These are phyloP conservation scores for Fusarium fujikuroi DNA, from an alignment of 2,329 filamentous ascomycete genomes.

Conservation along the genomic window DNA sequence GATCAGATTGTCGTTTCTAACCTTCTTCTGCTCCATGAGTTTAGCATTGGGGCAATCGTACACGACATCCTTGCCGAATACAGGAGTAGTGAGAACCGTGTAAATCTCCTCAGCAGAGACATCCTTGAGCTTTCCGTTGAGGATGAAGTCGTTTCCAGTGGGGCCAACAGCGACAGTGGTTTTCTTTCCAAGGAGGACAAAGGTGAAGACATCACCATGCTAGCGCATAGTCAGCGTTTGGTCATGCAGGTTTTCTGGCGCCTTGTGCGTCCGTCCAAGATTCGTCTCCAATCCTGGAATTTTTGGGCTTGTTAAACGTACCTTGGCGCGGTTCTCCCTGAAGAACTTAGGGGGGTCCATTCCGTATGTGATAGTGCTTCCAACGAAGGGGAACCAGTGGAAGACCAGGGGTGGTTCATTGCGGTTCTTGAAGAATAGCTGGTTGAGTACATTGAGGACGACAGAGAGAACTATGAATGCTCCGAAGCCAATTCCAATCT, in stretches of 20 bases:
- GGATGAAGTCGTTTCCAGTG: slow-evolving; percentile 88
- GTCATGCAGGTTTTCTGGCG: not conserved
- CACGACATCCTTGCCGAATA: slow-evolving; percentile 86
- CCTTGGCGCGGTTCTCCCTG: slow-evolving; percentile 78
- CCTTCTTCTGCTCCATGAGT: slow-evolving; percentile 97
- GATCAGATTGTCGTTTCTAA: slow-evolving; percentile 50
- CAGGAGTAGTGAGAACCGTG: slow-evolving; percentile 75
- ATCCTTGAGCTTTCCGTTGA: slow-evolving; percentile 91
- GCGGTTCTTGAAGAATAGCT: slow-evolving; percentile 83
- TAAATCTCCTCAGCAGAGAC: slow-evolving; percentile 93
- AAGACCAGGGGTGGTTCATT: slow-evolving; percentile 85
- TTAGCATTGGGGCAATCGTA: slow-evolving; percentile 93
- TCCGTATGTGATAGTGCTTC: slow-evolving; percentile 92
- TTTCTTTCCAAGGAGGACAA: slow-evolving; percentile 87
- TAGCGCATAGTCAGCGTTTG: slow-evolving; percentile 48
- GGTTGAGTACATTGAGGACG: slow-evolving; percentile 80
- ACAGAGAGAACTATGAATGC: slow-evolving; percentile 66
- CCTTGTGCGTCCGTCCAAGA: not conserved
- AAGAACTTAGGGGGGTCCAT: slow-evolving; percentile 95
- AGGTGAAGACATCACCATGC: slow-evolving; percentile 92
- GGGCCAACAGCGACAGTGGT: slow-evolving; percentile 87
- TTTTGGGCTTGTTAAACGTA: slow-evolving; percentile 50
- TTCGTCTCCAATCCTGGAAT: not conserved
- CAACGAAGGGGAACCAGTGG: slow-evolving; percentile 84
- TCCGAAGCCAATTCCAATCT: slow-evolving; percentile 58